Conservation (phyloP, 129 eudicot species). For the Mikania micrantha region DNA sequence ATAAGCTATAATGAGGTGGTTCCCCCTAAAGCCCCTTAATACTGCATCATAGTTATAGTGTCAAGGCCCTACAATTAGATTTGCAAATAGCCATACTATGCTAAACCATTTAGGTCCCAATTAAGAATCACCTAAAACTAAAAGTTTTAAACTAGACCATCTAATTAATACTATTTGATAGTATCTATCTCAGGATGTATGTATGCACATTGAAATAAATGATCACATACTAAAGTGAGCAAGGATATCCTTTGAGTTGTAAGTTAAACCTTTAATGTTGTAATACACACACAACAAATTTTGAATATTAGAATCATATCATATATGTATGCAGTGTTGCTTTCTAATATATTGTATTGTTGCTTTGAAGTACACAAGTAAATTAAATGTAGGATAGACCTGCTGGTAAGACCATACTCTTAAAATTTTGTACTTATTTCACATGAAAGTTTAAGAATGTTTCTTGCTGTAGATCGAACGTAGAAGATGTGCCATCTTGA, state of each 20-base stretch:
- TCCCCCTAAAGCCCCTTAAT: no score
- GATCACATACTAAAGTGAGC: no score
- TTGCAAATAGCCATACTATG: not conserved
- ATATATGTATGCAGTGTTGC: not conserved
- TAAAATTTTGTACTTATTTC: not conserved
- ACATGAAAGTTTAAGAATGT: constrained; percentile 5
- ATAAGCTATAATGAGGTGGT: no score
- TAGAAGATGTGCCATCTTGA: constrained; percentile 14
- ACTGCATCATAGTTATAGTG: not conserved
- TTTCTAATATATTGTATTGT: not conserved
- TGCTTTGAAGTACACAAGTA: not conserved
- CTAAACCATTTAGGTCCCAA: not conserved
- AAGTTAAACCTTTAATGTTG: not conserved
- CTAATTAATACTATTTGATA: no score
- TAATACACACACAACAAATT: not conserved
- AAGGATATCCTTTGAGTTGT: not conserved
- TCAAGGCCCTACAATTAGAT: not conserved
- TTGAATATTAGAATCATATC: not conserved
- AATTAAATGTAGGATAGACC: not conserved
- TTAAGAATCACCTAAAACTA: not conserved
- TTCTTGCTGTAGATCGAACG: constrained; percentile 12
- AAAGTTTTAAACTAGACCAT: not conserved
- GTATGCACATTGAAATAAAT: no score
- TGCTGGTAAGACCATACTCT: no score
- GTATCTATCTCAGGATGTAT: no score